Evolutionary conservation across 345 rosid species (phyloP).

Genomic region (Aegle marmelos): DNA sequence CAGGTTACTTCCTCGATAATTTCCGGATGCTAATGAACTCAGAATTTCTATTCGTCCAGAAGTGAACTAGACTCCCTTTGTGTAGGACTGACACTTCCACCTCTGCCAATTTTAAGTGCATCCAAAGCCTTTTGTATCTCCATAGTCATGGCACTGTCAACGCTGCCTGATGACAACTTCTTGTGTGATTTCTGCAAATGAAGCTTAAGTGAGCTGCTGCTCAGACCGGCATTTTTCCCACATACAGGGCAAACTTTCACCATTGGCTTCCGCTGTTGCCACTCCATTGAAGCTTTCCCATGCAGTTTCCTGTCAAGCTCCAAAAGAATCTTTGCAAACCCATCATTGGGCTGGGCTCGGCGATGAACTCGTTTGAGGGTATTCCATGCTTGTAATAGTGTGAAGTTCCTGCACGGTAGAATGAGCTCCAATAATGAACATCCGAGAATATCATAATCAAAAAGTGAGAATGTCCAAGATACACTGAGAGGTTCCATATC

Average conservation of each 20-base stretch:
- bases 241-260: slow-evolving; percentile 94
- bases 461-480: neutral
- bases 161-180: slow-evolving; percentile 89
- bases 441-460: neutral
- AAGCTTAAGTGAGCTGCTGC: slow-evolving; percentile 91
- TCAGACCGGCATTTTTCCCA: slow-evolving; percentile 90
- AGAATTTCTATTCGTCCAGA: slow-evolving; percentile 29
- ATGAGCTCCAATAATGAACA: neutral
- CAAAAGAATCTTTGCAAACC: slow-evolving; percentile 67
- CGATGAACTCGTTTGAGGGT: slow-evolving; percentile 76
- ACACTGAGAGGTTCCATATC: neutral
- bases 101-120: slow-evolving; percentile 65
- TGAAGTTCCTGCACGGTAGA: slow-evolving; percentile 51
- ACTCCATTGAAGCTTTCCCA: slow-evolving; percentile 90
- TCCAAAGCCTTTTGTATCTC: slow-evolving; percentile 91
- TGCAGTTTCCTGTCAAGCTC: slow-evolving; percentile 68
- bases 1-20: neutral
- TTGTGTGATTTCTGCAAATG: slow-evolving; percentile 89
- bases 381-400: slow-evolving; percentile 79
- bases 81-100: slow-evolving; percentile 65
- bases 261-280: slow-evolving; percentile 82
- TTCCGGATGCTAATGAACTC: neutral
- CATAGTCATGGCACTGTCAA: slow-evolving; percentile 99
- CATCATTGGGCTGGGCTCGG: slow-evolving; percentile 96
- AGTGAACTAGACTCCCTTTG: slow-evolving; percentile 44